Evolutionary conservation across 2,329 filamentous ascomycete genomes (phyloP), one percentile per base, ranked within the genome.

Genomic region (Fusarium nodosum): DNA sequence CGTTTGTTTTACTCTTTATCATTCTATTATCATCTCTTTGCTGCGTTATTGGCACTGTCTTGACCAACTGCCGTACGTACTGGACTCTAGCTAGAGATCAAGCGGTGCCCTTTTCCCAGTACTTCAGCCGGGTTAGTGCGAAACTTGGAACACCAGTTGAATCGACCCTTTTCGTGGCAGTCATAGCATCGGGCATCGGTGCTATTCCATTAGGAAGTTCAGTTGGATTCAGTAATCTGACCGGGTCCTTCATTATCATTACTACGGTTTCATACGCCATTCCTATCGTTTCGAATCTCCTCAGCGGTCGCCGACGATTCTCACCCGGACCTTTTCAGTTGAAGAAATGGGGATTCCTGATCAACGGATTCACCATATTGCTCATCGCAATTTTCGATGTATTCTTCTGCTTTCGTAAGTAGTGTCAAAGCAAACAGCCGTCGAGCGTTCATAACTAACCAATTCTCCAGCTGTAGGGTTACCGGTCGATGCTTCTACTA

Each of bases 371-470:
- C 5, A 64, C 72, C 0, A 33, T 75, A 2, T 18, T 69, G 1
- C 46, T 75, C 1, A 75, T 75, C 3, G 7, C 57, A 0, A 11
- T 75, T 0, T 75, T 75, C n/a, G 72, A 73, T 7, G 24, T 75
- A 0, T 75, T 75, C 51, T 75, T 75, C 18, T 75, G 73, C 26
- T 75, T 75, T 3, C 73, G 73, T 75, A 30, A 66, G 73, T 72
- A 26, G n/a, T 39, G 2, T 16, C 13, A 7, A 15, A 22, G 7
- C 4, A 5, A 24, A 2, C 16, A 13, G 16, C 13, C 3, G 8
- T 42, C 3, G 8, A 65, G 69, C 64, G 24, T 22, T 39, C 1
- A 5, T 5, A 18, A 20, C 59, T 73, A 13, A 74, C 28, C 0
- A 3, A 1, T 4, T 33, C 2, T 18, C 8, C 16, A 75, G 73